Evolutionary conservation across 768 basidiomycete species (phyloP), one percentile per base, ranked within the genome.

Genomic region (Suillus sp.): DNA sequence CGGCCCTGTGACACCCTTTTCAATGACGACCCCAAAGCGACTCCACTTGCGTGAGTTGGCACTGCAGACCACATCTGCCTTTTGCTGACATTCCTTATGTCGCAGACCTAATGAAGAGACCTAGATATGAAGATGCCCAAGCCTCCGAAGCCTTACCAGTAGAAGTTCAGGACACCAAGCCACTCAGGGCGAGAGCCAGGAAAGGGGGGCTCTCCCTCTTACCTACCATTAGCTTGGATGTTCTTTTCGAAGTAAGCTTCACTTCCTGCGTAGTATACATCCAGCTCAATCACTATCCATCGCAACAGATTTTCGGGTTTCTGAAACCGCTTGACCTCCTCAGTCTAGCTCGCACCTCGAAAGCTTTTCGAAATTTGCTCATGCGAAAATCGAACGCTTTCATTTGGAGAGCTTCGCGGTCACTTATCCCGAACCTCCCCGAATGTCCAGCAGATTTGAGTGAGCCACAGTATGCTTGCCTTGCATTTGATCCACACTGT

Each of bases 401-500:
- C 64, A 59, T 78, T 68, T 68, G 77, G 76, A 69, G 64, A 34
- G 64, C 73, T 30, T 77, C 80, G 38, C 75, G 79, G 25, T 57
- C 64, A 50, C 78, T 78, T 60, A 65, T 84, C 37, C 67, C 64
- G 22, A 76, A 69, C 20, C 69, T 86, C 32, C 86, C 84, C 4
- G 75, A 78, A 30, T 79, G 76, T 43, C 85, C 83, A 14, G 59
- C 71, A n/a, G 80, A 77, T 51, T 74, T 86, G 75, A 75, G 65
- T 34, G 84, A 86, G 65, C 75, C 81, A n/a, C 78, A 79, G 58
- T 86, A 79, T 69, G 80, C 81, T 4, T 79, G 80, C 62, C 78
- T 87, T 32, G 75, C 73, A 7, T 87, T 82, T 67, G 81, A 80
- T 35, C 76, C 72, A 6, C 74, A 74, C 62, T 87, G 86, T 67